Evolutionary conservation across 495 filamentous ascomycete genomes (phyloP).

Genomic region (Darksidea phi): DNA sequence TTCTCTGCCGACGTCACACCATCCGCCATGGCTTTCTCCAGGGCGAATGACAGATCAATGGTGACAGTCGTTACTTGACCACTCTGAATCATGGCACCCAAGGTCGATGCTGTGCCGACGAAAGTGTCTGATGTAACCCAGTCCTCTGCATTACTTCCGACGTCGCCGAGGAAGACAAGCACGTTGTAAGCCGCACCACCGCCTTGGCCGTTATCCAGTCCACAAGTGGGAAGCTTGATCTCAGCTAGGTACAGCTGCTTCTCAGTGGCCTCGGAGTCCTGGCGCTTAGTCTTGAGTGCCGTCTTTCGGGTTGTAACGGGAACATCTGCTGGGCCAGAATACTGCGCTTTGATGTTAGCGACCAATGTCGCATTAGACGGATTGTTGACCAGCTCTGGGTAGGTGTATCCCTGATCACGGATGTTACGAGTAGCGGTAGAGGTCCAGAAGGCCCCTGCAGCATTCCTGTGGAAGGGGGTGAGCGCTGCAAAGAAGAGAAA

Average conservation of each 20-base stretch:
- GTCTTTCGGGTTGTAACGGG: not conserved
- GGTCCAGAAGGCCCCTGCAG: constrained; percentile 35
- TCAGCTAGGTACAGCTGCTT: constrained; percentile 54
- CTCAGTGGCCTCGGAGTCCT: not conserved
- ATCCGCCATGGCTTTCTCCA: constrained; percentile 46
- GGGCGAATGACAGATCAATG: constrained; percentile 54
- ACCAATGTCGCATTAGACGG: constrained; percentile 13
- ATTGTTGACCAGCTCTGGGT: constrained; percentile 49
- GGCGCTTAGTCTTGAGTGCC: not conserved
- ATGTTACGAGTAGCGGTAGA: constrained; percentile 35
- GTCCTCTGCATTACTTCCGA: constrained; percentile 40
- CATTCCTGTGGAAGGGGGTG: constrained; percentile 42
- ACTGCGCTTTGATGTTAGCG: constrained; percentile 6
- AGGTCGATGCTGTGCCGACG: constrained; percentile 56
- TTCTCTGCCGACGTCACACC: constrained; percentile 42
- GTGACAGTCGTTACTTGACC: constrained; percentile 47
- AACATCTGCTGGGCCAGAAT: constrained; percentile 1
- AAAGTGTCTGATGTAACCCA: constrained; percentile 50
- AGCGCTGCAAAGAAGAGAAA: constrained; percentile 1
- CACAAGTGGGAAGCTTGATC: constrained; percentile 56
- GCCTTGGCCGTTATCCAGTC: constrained; percentile 46
- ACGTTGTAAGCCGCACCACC: constrained; percentile 49
- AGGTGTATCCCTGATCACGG: constrained; percentile 48
- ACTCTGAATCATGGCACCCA: constrained; percentile 23
- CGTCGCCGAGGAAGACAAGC: constrained; percentile 58